phyloP scores from a whole-genome alignment of 345 rosid genomes.

The Alliaria petiolata region DNA sequence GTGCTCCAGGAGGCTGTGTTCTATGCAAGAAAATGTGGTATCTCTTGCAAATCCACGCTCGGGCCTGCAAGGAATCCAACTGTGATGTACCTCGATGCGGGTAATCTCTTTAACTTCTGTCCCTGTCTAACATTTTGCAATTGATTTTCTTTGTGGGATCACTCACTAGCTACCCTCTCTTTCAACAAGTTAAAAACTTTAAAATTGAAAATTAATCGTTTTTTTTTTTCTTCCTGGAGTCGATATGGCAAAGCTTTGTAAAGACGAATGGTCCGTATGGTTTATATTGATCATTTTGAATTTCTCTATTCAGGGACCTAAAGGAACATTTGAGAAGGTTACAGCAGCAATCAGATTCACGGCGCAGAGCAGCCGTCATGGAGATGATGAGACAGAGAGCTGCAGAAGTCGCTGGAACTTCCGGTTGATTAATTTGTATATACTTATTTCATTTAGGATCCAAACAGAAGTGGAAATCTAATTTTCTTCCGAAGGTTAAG shows the following conservation, averaged over 20 bases:
- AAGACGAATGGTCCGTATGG: background rate
- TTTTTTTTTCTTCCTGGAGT: background rate
- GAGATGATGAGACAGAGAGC: slow-evolving; percentile 99
- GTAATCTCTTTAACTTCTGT: slow-evolving; percentile 33
- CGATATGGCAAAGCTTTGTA: background rate
- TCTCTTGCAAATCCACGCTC: slow-evolving; percentile 95
- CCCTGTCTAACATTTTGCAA: background rate
- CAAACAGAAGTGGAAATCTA: background rate
- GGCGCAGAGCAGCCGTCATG: slow-evolving; percentile 99
- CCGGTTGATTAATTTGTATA: slow-evolving; percentile 50
- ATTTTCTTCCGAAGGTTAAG: slow-evolving; percentile 30
- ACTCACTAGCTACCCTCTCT: background rate
- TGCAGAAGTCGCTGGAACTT: slow-evolving; percentile 91
- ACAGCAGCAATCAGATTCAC: slow-evolving; percentile 94
- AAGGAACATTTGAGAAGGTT: slow-evolving; percentile 91
- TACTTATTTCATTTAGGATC: slow-evolving; percentile 26
- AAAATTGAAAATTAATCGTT: background rate
- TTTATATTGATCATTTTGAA: slow-evolving; percentile 10
- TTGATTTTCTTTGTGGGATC: background rate
- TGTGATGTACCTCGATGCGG: slow-evolving; percentile 98
- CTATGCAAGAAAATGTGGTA: slow-evolving; percentile 99
- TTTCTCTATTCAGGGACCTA: slow-evolving; percentile 65
- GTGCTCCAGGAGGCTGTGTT: slow-evolving; percentile 93
- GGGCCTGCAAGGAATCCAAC: slow-evolving; percentile 95
- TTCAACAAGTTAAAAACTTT: background rate